Conservation (phyloP, 208 protist genomes). For the Kentomonas sorsogonicus region DNA sequence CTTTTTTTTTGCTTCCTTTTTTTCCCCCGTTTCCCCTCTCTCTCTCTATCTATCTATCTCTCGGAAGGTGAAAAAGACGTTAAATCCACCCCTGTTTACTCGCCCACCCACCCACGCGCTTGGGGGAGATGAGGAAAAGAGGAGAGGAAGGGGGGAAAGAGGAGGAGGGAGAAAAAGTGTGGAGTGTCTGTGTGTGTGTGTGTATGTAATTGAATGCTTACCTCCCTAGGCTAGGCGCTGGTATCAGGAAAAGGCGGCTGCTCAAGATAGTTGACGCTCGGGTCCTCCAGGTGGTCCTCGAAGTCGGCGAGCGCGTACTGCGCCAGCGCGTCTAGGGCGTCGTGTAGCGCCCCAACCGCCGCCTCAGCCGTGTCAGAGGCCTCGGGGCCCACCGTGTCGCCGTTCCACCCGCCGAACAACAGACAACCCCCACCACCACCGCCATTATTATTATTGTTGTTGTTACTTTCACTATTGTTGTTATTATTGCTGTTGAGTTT, state of each 20-base stretch:
- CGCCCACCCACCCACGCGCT: no score
- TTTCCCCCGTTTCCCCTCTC: no score
- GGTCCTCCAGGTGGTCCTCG: slow-evolving; percentile 82
- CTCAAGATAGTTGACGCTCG: slow-evolving; percentile 68
- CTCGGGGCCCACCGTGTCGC: slow-evolving; percentile 57
- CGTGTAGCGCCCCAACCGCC: slow-evolving; percentile 50
- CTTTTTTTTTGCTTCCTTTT: no score
- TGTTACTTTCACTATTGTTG: background rate
- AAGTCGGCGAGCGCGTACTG: slow-evolving; percentile 78
- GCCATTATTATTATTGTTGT: slow-evolving; percentile 1
- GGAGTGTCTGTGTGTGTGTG: background rate
- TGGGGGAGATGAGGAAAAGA: background rate
- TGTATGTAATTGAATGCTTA: background rate
- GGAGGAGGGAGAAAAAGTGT: background rate
- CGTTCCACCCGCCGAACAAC: slow-evolving; percentile 72
- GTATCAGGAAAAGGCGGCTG: slow-evolving; percentile 23
- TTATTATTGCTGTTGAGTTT: background rate
- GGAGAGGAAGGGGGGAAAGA: background rate
- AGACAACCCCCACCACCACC: slow-evolving; percentile 18
- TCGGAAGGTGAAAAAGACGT: no score
- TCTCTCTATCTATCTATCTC: no score
- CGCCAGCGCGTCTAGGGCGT: slow-evolving; percentile 68
- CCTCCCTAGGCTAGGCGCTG: background rate
- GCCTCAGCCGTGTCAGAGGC: slow-evolving; percentile 31
- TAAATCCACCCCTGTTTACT: no score